Conservation (phyloP, 2,329 filamentous ascomycete genomes). For the Paraphaeosphaeria sporulosa region DNA sequence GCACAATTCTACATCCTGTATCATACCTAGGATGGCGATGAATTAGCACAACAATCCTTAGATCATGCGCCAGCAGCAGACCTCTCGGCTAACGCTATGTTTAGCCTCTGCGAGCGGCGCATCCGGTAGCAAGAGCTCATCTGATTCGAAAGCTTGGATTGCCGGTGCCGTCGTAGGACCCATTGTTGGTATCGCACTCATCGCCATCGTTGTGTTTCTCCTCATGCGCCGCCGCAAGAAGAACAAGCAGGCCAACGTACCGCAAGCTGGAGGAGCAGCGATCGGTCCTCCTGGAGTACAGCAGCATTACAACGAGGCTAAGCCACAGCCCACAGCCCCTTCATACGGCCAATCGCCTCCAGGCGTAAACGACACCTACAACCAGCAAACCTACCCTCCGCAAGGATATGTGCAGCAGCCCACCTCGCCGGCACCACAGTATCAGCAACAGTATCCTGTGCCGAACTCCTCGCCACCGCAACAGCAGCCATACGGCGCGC, state of each 20-base stretch:
- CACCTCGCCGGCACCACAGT: constrained; percentile 1
- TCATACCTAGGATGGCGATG: not conserved
- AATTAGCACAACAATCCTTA: not conserved
- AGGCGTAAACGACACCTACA: constrained; percentile 2
- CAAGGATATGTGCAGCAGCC: constrained; percentile 6
- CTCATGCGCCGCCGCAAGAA: constrained; percentile 32
- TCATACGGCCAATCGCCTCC: constrained; percentile 4
- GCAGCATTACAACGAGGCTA: constrained; percentile 13
- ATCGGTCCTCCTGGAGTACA: constrained; percentile 14
- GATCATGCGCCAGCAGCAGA: not conserved
- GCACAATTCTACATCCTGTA: too few relatives aligned
- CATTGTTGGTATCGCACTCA: constrained; percentile 33
- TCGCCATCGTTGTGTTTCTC: constrained; percentile 32
- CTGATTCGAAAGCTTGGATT: constrained; percentile 40
- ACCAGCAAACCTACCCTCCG: constrained; percentile 6
- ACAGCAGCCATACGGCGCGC: constrained; percentile 5
- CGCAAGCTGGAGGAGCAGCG: constrained; percentile 11
- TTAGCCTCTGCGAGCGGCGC: not conserved
- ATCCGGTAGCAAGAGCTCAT: constrained; percentile 1
- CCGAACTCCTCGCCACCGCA: constrained; percentile 4
- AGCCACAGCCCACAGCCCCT: constrained; percentile 12
- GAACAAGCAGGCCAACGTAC: constrained; percentile 17
- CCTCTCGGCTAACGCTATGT: not conserved
- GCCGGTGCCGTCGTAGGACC: constrained; percentile 38
- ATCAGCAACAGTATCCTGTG: constrained; percentile 1